Base-by-base conservation (phyloP, 2,329 filamentous ascomycete genomes). In the Curvularia eragrostidis region DNA sequence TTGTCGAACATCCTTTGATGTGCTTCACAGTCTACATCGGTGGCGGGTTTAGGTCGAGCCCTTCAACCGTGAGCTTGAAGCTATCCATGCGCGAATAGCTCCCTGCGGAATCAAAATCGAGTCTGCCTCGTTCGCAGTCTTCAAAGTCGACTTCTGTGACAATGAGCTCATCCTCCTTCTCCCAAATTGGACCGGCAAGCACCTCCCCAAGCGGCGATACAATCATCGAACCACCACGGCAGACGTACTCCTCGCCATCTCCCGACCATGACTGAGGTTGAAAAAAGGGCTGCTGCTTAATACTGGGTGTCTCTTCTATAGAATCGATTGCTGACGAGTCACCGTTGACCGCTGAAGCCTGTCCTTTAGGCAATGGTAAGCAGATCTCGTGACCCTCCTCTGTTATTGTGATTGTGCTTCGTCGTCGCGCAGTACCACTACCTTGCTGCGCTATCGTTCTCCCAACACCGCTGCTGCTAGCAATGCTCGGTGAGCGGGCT, bases 41-140 rank as follows among this genome's bases (percentile, higher is more conserved):
- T n/a, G 85, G 85, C 5, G 86, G 86, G 53, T 79, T 81, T 47
- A 89, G 66, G 69, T 87, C 85, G 65, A 89, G 65, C 0, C 86
- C 86, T 50, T 87, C 82, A 3, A 88, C 86, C 0, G 77, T 83
- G 54, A 89, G 70, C 63, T 82, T 81, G 70, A 89, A 89, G 15
- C 84, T 80, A 71, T 89, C 88, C 61, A 84, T 90, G 73, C 92
- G 84, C 2, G 91, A 93, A 76, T 96, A 97, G 71, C 89, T 93
- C 0, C 93, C 93, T 2, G 87, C 91, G 36, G 91, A 87, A 79
- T 97, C 93, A 46, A 97, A 75, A 74, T 97, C 93, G 63, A 97
- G 75, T 51, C 91, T 81, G 0, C 93, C 93, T 9, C 91, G 83
- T 64, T 93, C 85, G 67, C 93, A 97, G 65, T 97, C 92, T 47